Base-by-base conservation (phyloP, 2,329 filamentous ascomycete species). In the Emergomyces africanus region DNA sequence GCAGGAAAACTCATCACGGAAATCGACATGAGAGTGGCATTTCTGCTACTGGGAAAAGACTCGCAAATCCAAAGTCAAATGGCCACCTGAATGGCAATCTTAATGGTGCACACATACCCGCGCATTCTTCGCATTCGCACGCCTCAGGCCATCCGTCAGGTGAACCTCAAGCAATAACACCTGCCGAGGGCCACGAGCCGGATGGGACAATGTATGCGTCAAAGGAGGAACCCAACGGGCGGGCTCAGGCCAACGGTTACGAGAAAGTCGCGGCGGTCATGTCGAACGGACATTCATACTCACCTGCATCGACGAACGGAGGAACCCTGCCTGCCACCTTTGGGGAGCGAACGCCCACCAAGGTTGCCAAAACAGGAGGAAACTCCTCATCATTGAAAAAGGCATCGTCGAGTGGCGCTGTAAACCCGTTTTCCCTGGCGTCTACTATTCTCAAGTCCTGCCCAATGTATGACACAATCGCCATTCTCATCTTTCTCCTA, bases 401-500 rank as follows among this genome's bases (percentile, higher is more conserved):
- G 60, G 68, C 70, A 23, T 63, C 65, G 54, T 70, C 71, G 54
- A 69, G 63, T 61, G 66, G 70, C 35, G 85, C 85, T 66, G 84
- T 84, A 58, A 87, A 87, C 61, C 84, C 88, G 54, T 76, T 95
- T 65, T 85, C 88, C 67, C 79, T 95, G 64, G 87, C 88, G 63
- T 83, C 89, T 66, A 96, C 90, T 59, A 92, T 97, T 67, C 83
- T 97, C 71, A 85, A 85, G 68, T 90, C 90, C 57, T 92, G 91
- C 68, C 92, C 92, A 58, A 84, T 96, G 70, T 88, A 90, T 76
- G 92, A 97, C 76, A 96, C 92, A 62, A 89, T 96, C 75, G 90
- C 92, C 71, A 96, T 97, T 69, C 84, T 97, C 72, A 96, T 96
- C 75, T 88, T 96, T 67, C 83, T 97, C 65, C 88, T 96, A 74